Evolutionary conservation across 306 rosid species (phyloP).

Genomic region (Dicorynia guianensis): DNA sequence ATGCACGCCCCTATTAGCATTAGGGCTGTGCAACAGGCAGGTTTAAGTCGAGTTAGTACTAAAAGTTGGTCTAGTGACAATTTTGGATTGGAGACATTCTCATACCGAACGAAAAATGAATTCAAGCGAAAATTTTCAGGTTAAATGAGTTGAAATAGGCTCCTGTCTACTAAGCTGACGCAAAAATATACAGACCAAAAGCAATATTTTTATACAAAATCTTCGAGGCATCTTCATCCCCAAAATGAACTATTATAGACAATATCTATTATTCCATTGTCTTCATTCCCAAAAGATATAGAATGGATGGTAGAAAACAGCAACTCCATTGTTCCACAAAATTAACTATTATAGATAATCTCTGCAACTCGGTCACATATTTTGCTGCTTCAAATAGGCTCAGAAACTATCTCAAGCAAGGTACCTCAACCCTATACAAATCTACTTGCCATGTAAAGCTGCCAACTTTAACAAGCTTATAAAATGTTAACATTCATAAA

Average conservation of each 20-base stretch:
- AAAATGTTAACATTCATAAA: conserved; percentile 5
- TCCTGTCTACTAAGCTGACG: background rate
- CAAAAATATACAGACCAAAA: background rate
- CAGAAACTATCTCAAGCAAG: conserved; percentile 99
- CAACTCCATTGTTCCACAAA: no score
- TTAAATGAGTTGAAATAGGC: no score
- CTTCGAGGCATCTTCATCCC: background rate
- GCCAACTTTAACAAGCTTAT: conserved; percentile 36
- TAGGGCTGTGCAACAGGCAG: no score
- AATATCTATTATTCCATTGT: background rate
- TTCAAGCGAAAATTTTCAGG: no score
- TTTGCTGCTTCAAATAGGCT: conserved; percentile 99
- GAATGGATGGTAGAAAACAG: background rate
- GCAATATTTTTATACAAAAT: background rate
- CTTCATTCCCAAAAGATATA: background rate
- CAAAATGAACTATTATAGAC: background rate
- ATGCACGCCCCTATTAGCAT: no score
- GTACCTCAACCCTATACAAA: conserved; percentile 94
- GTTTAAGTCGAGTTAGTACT: no score
- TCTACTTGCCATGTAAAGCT: conserved; percentile 72
- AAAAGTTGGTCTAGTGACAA: no score
- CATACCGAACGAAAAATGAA: no score
- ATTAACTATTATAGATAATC: no score
- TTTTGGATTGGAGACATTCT: no score
- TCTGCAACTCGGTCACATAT: conserved; percentile 91